Base-by-base conservation (phyloP, 1,139 yeast genomes). In the Taiozyma sp. region DNA sequence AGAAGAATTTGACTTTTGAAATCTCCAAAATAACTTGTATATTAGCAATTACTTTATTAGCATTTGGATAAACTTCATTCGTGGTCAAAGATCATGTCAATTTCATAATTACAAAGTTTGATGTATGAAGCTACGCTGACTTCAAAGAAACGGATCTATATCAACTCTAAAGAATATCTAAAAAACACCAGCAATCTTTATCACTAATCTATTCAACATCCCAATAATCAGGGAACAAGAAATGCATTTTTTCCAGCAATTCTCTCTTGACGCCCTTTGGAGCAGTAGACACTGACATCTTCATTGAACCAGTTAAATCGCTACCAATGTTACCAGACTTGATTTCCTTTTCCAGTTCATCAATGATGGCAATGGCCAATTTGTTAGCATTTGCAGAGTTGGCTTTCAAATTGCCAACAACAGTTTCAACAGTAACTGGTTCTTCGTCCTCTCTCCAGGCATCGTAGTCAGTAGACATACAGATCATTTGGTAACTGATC, bases 391-490 rank as follows among this genome's bases (percentile, higher is more conserved):
- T 91, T 45, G 81, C 85, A 47, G 89, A 78, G 71, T 93, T 93
- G 58, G 96, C 95, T 65, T 81, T 81, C 67, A 93, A 77, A 68
- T 93, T 89, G 49, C 95, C 89, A 50, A 93, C 91, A 45, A 93
- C 97, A 7, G 96, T 87, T 70, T 91, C 97, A 19, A 95, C 98
- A 13, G 98, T 91, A 45, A 93, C 99, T 3, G 98, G 95, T 62
- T 91, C 98, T 65, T 85, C 97, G 52, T 80, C 82, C 62, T 87
- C 96, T 65, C 90, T 87, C 99, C 99, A 93, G 24, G 99, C 96
- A 67, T 93, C 99, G 69, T 95, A 93, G 69, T 95, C 99, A 19
- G 99, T 93, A 2, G 96, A 86, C 99, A 93, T 95, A 72, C 99
- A 93, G 57, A 93, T 80, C 97, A 93, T 93, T 70, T 91, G 98